Evolutionary conservation across 306 rosid genomes (phyloP), one percentile per base, ranked within the genome.

Genomic region (Vachellia pachyceras): DNA sequence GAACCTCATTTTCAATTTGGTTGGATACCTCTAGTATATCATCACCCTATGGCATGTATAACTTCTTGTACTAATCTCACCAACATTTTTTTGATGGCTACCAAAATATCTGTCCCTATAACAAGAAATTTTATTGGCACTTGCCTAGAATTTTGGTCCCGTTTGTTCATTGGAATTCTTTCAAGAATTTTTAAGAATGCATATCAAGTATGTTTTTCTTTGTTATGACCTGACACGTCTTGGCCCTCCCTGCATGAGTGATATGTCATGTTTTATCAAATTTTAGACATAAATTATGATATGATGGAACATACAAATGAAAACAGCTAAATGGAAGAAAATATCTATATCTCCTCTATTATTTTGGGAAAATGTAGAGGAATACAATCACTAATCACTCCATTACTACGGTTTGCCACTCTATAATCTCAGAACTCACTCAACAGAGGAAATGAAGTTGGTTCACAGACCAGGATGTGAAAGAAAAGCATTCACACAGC

Each of bases 21-120:
- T 80, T 95, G 91, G 86, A 79, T 84, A 77, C 86, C 47, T 47
- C 93, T 79, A 91, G 86, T 78, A 67, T 95, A 78, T 84, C 98
- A 82, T 91, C 98, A 77, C 99, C 99, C 77, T 95, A 95, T 87
- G 89, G 97, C 99, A 93, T 93, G 99, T 95, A 95, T 95, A 91
- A 84, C 86, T 93, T 93, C 98, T 93, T 90, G 89, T 88, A 88
- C 92, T 93, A 87, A 83, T 88, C 84, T 90, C 90, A 88, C 83
- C 88, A 85, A 82, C 91, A 88, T 90, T 89, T 90, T 90, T 91
- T 86, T 90, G 85, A 93, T 89, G 92, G 97, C 90, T 91, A 95
- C 97, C 88, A 90, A 84, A 94, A 92, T 89, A 85, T 92, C 91
- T 91, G 85, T 91, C 77, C 90, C 84, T 66, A 60, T 61, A 73